Conservation (phyloP, 495 filamentous ascomycete species). For the Staphylotrichum tortipilum region DNA sequence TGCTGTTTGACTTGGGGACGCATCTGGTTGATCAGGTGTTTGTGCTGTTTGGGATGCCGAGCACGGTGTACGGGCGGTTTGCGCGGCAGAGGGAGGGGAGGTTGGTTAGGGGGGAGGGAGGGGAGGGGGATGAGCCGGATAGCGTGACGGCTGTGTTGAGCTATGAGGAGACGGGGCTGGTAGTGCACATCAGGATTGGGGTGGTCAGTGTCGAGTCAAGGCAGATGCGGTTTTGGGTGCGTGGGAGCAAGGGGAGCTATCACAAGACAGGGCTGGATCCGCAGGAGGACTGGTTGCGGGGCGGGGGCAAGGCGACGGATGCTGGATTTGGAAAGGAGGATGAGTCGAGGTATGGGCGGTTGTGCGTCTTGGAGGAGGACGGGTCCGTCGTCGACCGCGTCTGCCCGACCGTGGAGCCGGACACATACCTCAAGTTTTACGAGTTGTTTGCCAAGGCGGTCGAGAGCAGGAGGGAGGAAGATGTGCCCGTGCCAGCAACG, state of each 20-base stretch:
- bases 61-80: conserved; percentile 58
- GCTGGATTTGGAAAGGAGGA: conserved; percentile 58
- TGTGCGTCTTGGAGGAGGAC: conserved; percentile 33
- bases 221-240: conserved; percentile 72
- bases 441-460: conserved; percentile 59
- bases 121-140: conserved; percentile 53
- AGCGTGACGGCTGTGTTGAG: conserved; percentile 59
- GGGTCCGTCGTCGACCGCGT: conserved; percentile 32
- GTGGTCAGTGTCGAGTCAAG: conserved; percentile 61
- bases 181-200: conserved; percentile 60
- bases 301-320: conserved; percentile 57
- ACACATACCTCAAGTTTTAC: conserved; percentile 69
- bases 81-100: conserved; percentile 52
- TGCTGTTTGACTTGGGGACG: conserved; percentile 73
- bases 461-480: conserved; percentile 45
- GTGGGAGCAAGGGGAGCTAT: conserved; percentile 72
- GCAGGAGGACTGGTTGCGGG: conserved; percentile 74
- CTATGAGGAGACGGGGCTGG: conserved; percentile 48
- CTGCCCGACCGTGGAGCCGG: conserved; percentile 55
- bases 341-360: conserved; percentile 31
- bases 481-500: conserved; percentile 60
- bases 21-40: conserved; percentile 79
- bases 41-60: conserved; percentile 68
- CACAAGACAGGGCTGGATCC: conserved; percentile 71
- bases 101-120: conserved; percentile 32